Evolutionary conservation across 768 basidiomycete species (phyloP).

Genomic region (Auriscalpium orientale): DNA sequence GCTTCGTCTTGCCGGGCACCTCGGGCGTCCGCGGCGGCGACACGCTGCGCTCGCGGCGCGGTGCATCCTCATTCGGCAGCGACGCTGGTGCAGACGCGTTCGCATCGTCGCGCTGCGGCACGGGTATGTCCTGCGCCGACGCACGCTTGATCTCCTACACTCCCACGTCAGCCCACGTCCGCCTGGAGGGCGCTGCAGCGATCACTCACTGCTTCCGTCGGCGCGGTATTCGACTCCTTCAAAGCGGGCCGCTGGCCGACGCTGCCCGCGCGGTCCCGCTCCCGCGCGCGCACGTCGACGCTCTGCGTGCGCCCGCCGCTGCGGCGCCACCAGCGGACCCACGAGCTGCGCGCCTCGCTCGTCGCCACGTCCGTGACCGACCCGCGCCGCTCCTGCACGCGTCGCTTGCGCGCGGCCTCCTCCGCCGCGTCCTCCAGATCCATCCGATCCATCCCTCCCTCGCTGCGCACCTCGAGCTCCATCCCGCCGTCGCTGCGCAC

Average conservation of each 20-base stretch:
- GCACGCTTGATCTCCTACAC: no score
- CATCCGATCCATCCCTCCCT: constrained; percentile 4
- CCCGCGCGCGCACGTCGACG: not conserved
- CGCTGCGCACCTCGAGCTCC: constrained; percentile 1
- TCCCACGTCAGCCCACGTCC: no score
- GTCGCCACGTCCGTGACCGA: not conserved
- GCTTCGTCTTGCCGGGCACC: constrained; percentile 28
- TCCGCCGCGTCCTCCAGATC: constrained; percentile 4
- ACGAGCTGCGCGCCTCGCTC: constrained; percentile 38
- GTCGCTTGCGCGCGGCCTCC: no score
- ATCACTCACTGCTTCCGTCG: not conserved
- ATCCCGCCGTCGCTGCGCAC: not conserved
- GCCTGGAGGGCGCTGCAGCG: no score
- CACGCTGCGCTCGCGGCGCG: not conserved
- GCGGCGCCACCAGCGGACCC: constrained; percentile 81
- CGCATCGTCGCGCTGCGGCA: not conserved
- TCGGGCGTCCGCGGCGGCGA: no score
- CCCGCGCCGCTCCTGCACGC: not conserved
- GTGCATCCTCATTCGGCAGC: not conserved
- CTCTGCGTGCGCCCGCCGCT: constrained; percentile 25
- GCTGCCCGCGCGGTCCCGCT: not conserved
- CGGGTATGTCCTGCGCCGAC: not conserved
- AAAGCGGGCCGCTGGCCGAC: not conserved
- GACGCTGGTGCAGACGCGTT: not conserved
- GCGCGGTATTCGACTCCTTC: not conserved